Evolutionary conservation across 768 basidiomycete species (phyloP), one percentile per base, ranked within the genome.

Genomic region (Rhodotorula paludigena): DNA sequence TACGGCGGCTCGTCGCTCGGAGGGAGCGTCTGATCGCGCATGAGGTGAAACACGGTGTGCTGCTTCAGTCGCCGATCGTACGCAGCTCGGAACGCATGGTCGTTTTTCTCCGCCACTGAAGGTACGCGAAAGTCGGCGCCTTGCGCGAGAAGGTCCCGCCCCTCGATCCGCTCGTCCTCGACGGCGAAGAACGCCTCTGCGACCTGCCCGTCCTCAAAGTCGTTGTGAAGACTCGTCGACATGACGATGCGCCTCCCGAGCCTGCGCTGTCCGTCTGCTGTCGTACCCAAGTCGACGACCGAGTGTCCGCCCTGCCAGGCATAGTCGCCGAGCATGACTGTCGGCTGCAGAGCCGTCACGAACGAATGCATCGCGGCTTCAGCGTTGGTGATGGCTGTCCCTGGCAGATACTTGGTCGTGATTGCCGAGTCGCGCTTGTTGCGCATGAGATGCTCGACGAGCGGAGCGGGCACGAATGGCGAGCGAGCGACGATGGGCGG

Each of bases 341-440:
- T 62, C 3, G 32, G 63, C 0, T 54, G 64, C 47, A 74, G 58
- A 1, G 73, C 64, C 15, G 64, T 69, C 21, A 69, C 64, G 60
- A 69, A 74, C 15, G 63, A 62, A 39, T 74, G 73, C 33, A 72
- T 21, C 16, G 64, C 68, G 7, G 55, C 73, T 38, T 74, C 70
- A 59, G 53, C 67, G 53, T 74, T 74, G 12, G 73, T 72, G 49
- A 72, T 65, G 14, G 54, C 58, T 6, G 45, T 49, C 2, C 61
- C 57, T 0, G 33, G 15, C 15, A 59, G 45, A 47, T 66, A 74
- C 63, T 74, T 74, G 55, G 60, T 58, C 25, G 55, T 56, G 38
- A 74, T 53, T 6, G 73, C 73, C 23, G 55, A 36, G 60, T 68
- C 51, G 30, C 68, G 62, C 68, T 74, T 74, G 57, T 68, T 57